phyloP scores from a whole-genome alignment of 2,329 filamentous ascomycete genomes.

The Xylaria multiplex region DNA sequence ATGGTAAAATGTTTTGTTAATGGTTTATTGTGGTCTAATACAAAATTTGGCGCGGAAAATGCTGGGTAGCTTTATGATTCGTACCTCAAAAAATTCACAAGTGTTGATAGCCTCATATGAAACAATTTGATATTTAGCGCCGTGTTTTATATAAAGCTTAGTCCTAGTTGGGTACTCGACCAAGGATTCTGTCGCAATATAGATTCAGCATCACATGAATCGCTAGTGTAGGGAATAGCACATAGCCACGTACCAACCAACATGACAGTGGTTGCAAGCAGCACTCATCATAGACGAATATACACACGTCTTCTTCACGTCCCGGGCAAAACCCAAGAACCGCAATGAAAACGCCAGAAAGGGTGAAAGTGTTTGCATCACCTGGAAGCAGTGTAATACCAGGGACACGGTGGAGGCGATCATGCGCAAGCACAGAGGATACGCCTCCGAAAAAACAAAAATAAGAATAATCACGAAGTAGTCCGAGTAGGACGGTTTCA shows the following conservation, averaged over 20 bases:
- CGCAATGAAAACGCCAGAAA: constrained; percentile 65
- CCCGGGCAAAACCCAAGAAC: constrained; percentile 57
- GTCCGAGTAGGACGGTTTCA: constrained; percentile 74
- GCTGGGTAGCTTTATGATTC: neutral
- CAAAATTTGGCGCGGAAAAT: constrained; percentile 4
- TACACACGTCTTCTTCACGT: constrained; percentile 61
- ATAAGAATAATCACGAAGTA: constrained; percentile 82
- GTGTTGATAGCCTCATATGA: no score
- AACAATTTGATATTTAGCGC: neutral
- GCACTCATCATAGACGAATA: no score
- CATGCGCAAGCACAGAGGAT: constrained; percentile 77
- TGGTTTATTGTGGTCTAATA: neutral
- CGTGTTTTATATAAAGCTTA: no score
- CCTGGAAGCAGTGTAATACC: constrained; percentile 71
- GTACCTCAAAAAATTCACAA: neutral
- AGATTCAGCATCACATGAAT: no score
- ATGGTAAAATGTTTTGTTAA: neutral
- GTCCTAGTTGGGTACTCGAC: no score
- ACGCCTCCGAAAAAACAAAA: constrained; percentile 65
- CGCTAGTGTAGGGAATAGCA: no score
- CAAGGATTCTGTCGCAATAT: no score
- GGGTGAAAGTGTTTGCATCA: constrained; percentile 64
- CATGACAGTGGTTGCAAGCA: no score
- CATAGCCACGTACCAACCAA: no score
- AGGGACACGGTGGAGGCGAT: constrained; percentile 71